Base-by-base conservation (phyloP, 352 stramenopile genomes). In the Globisporangium spiculum region DNA sequence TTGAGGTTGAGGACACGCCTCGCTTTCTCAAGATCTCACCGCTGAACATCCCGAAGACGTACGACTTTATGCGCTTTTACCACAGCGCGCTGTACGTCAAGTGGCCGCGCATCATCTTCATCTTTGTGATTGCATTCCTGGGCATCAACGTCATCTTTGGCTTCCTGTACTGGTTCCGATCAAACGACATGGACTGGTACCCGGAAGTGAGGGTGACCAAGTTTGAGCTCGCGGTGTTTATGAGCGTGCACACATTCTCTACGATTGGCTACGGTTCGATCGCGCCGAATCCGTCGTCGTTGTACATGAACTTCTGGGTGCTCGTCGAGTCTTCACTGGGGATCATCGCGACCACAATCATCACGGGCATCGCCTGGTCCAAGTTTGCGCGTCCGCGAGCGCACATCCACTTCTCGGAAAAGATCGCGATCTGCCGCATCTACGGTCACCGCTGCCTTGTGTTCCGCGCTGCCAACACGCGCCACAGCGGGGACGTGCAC, bases 231-330 rank as follows among this genome's bases (percentile, higher is more conserved):
- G 76, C 84, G 22, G 90, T 93, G 57, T 95, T 81, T 64, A 89
- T 95, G 81, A 93, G 85, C 56, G 84, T 93, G 7, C 87, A 95
- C 69, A 93, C 87, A 24, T 69, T 95, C 20, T 83, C 85, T 16
- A 95, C 87, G 8, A 91, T 95, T 56, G 87, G 87, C 14, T 93
- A 93, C 62, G 87, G 87, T 4, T 92, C 85, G 1, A 89, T 95
- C 46, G 67, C 81, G 3, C 87, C 87, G 0, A 76, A 69, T 32
- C 62, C 76, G 0, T 50, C 72, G 9, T 84, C 85, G 9, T 55
- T 74, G 3, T 93, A 92, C 72, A 89, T 93, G 70, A 95, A 95
- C 59, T 58, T 92, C 2, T 78, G 87, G 66, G 83, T 95, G n/a
- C 78, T 91, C 10, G 77, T 92, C 62, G 87, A 95, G 70, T 86